Evolutionary conservation across 2,329 filamentous ascomycete species (phyloP), one percentile per base, ranked within the genome.

Genomic region (Calonectria montana): DNA sequence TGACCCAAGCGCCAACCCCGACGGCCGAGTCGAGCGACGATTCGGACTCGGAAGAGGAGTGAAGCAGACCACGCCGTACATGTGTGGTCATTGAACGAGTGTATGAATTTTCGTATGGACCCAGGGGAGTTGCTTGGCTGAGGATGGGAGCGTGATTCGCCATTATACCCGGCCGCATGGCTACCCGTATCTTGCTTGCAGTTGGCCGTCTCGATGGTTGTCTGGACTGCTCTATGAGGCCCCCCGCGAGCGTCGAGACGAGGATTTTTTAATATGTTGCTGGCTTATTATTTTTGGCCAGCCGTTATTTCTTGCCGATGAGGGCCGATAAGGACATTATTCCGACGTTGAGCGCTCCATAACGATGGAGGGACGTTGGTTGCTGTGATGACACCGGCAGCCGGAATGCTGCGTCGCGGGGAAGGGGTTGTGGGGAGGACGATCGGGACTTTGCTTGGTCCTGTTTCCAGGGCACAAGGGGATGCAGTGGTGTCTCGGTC

Each of bases 31-130:
- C 83, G 10, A 84, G 82, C 53, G 86, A 87, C 29, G 86, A 87
- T 59, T 87, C 86, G 2, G 86, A 87, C 57, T 87, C 85, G 43
- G 87, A 87, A 64, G 86, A 86, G 48, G 86, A 87, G 75, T 83
- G 90, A 75, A 70, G 21, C 63, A 59, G 53, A 37, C 37, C 53
- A 59, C 37, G 13, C 12, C n/a, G 15, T 16, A 39, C 35, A 8
- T 62, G 68, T 61, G 48, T 29, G 61, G 65, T 43, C 65, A 53
- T 69, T 35, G 65, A 75, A 72, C 69, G 77, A 75, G 68, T 78
- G 75, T 78, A 78, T 77, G 75, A 77, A 70, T 69, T 71, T 76
- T 75, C 55, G 71, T 71, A 77, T 77, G 70, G 73, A 67, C 48
- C 48, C 72, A 71, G 70, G 61, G 71, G 75, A 70, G 67, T 74